Conservation (phyloP, 2,329 filamentous ascomycete species). For the Claviceps paspali region DNA sequence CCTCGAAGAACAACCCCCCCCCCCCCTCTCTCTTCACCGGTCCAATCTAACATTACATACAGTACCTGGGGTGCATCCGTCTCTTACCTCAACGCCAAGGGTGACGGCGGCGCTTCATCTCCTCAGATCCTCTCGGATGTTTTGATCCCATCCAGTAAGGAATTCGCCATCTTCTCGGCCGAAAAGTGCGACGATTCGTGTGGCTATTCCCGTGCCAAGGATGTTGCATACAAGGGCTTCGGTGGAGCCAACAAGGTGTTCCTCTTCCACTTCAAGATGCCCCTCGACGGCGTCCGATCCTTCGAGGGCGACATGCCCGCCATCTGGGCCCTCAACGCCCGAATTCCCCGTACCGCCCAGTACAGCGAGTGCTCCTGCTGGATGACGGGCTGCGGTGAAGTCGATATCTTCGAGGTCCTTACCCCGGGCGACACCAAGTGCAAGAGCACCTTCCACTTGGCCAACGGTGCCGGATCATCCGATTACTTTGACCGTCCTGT, state of each 20-base stretch:
- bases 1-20: too few species aligned
- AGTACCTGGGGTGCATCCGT: conserved; percentile 31
- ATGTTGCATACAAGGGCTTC: conserved; percentile 48
- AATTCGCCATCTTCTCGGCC: conserved; percentile 31
- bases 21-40: too few species aligned
- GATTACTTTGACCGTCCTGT: conserved; percentile 58
- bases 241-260: conserved; percentile 55
- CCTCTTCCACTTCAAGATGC: conserved; percentile 62
- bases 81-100: conserved; percentile 29
- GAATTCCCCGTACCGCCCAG: conserved; percentile 54
- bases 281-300: conserved; percentile 34
- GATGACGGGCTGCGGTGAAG: conserved; percentile 53
- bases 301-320: conserved; percentile 54
- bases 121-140: conserved; percentile 25
- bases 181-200: conserved; percentile 27
- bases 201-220: conserved; percentile 26
- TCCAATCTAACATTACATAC: not conserved
- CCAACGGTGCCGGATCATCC: conserved; percentile 47
- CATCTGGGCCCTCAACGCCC: conserved; percentile 60
- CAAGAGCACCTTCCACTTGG: conserved; percentile 56
- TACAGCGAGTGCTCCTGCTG: conserved; percentile 63
- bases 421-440: conserved; percentile 46
- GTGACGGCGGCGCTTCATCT: conserved; percentile 20
- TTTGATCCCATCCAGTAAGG: conserved; percentile 26
- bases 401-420: conserved; percentile 62